Evolutionary conservation across 2,329 filamentous ascomycete species (phyloP), one percentile per base, ranked within the genome.

Genomic region (Claviceps sorghi): DNA sequence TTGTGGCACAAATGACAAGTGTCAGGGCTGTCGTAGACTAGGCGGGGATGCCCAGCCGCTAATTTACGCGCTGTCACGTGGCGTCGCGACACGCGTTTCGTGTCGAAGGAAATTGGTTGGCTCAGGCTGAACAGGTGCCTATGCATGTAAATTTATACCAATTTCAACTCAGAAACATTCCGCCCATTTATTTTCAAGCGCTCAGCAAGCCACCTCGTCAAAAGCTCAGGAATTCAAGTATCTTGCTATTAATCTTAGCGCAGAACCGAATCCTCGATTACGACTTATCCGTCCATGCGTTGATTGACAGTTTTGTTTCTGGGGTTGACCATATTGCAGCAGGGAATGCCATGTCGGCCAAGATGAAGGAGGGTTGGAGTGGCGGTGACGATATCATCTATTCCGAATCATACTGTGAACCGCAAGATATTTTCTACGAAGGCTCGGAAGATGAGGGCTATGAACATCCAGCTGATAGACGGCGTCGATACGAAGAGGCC

Each of bases 371-470:
- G 11, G 44, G 4, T 38, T 63, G 63, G 61, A 57, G 52, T 29
- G 58, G 54, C 30, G 58, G 54, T 29, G 56, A 66, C 50, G 65
- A 67, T 47, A 60, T 59, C 2, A 65, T 78, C 30, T 74, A 79
- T 57, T 76, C 71, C 59, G 71, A 76, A 50, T 65, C 71, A 2
- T 63, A 61, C 9, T 67, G 67, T 44, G 49, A 58, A 19, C 59
- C 69, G 2, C 65, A 72, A 51, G 78, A 79, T 42, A 64, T 79
- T 13, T 65, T 82, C 17, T 77, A 72, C 55, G 66, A 72, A 8
- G 75, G 78, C n/a, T 78, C 77, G 7, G 80, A 84, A 46, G 69
- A 79, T 48, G 76, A 80, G 36, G 62, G 76, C 52, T 78, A 78
- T 56, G 65, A 72, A 13, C 63, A 62, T 21, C 65, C 75, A 3